Base-by-base conservation (phyloP, 225 moss, liverwort and hornwort genomes). In the Thuidium tamariscinum region DNA sequence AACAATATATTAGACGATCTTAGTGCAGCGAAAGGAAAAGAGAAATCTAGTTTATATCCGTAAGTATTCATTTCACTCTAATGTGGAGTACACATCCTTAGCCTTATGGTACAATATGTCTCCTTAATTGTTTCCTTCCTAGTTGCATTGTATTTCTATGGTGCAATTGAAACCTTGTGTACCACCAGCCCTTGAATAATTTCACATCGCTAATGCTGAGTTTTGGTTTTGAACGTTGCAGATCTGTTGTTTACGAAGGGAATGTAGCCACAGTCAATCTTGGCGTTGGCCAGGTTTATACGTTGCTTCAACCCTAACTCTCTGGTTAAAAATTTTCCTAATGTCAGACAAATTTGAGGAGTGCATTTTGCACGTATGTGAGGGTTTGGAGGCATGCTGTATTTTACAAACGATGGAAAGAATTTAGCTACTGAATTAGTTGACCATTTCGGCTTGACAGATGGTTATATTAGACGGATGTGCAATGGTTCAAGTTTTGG, bases 381-480 rank as follows among this genome's bases (percentile, higher is more conserved):
- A n/a, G n/a, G 63, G 37, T 30, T 41, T 52, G 62, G 86, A 52
- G 36, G 37, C 37, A 76, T 81, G 41, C 48, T 64, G 66, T 32
- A 10, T 34, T 51, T 46, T 39, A 29, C 20, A n/a, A 71, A 57
- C 12, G 29, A 41, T 74, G 44, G 32, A 10, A 66, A 62, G 36
- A 85, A 59, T 54, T 84, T 83, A 11, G 82, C 27, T 36, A 27
- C 74, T 82, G 55, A 89, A 18, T 62, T 27, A 27, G 10, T 54
- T n/a, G 77, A 74, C 65, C 59, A 23, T 83, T 82, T 86, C 49
- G 81, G 55, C 68, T 64, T 70, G 69, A 17, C 94, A 97, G 96
- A 93, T 87, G 85, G 93, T 96, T 77, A 83, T 89, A 57, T 85
- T 97, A 81, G 96, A 96, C 86, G 97, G 97, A 62, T 96, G 96